Base-by-base conservation (phyloP, 257 asterid species). In the Solanum paucissectum region DNA sequence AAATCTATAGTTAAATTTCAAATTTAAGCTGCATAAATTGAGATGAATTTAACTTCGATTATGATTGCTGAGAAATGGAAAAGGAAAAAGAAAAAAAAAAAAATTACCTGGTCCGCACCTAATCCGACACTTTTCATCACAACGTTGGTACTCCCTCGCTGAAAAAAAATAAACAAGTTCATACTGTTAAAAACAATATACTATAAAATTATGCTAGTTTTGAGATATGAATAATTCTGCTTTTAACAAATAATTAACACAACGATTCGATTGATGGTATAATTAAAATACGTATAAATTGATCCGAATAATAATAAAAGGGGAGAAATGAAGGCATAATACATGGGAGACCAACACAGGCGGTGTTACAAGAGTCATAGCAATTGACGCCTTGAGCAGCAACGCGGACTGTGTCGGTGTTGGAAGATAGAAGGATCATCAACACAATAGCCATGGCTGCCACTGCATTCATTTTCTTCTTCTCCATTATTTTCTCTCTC, bases 291-390 rank as follows among this genome's bases (percentile, higher is more conserved):
- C 2, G 0, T 5, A n/a, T n/a, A 23, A 10, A 68, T 29, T 21
- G 27, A 60, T 58, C 5, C 3, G 13, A 21, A 23, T 1, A 60
- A 21, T 21, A 21, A 20, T 5, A 62, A 11, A n/a, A 64, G 16
- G 16, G 1, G 33, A 64, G 7, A 29, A 14, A 34, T 46, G 83
- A 52, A 4, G 44, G n/a, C 5, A 83, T 90, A 92, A 73, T 90
- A 92, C 95, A 4, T 75, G 90, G 83, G 11, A 46, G 62, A 32
- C 81, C 46, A 42, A 90, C 91, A 87, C 95, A 94, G 88, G 8
- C 94, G 5, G 93, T 92, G n/a, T 87, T 12, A 82, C 96, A 94
- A 88, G 88, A 49, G 87, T 94, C 96, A 79, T 64, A 16, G 87
- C 96, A 94, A 90, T 87, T 83, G 87, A 64, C 2, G 32, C 88